phyloP scores from a whole-genome alignment of 768 basidiomycete species.

The Aureoboletus auriporus region DNA sequence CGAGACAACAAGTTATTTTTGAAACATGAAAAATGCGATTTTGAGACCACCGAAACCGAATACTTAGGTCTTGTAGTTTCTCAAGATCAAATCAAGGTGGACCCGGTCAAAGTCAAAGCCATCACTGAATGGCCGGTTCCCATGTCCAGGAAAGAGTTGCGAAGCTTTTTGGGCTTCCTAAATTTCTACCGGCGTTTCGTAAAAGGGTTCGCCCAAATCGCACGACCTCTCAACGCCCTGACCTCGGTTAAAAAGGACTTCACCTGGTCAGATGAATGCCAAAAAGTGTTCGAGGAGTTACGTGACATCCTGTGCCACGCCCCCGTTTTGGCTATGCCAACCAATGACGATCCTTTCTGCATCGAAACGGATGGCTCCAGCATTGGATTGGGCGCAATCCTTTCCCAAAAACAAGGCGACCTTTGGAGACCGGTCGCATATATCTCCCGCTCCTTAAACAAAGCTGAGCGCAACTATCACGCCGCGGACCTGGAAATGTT shows the following conservation, averaged over 20 bases:
- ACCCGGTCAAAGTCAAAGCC: too few species aligned
- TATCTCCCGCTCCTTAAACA: neutral
- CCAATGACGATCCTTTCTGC: neutral
- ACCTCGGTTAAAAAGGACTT: too few species aligned
- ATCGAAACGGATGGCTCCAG: neutral
- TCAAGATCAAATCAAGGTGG: too few species aligned
- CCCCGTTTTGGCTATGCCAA: neutral
- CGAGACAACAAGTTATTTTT: too few species aligned
- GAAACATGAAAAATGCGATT: too few species aligned
- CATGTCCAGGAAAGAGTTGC: neutral
- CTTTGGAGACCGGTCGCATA: neutral
- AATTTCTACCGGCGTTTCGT: too few species aligned
- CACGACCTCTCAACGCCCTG: too few species aligned
- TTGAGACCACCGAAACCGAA: too few species aligned
- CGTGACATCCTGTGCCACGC: neutral
- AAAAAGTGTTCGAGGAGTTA: neutral
- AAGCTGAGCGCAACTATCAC: neutral
- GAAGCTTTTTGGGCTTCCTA: neutral
- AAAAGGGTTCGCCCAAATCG: neutral
- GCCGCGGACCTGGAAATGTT: neutral
- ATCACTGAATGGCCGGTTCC: too few species aligned
- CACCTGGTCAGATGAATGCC: too few species aligned
- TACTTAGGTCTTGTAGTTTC: too few species aligned
- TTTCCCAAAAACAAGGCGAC: neutral
- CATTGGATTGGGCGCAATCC: neutral